Percentiles rank a stretch among this genome's conserved stretches.
These are phyloP conservation scores for Cydonia oblonga DNA, from an alignment of 331 rosid species.

Conservation along the genomic window DNA sequence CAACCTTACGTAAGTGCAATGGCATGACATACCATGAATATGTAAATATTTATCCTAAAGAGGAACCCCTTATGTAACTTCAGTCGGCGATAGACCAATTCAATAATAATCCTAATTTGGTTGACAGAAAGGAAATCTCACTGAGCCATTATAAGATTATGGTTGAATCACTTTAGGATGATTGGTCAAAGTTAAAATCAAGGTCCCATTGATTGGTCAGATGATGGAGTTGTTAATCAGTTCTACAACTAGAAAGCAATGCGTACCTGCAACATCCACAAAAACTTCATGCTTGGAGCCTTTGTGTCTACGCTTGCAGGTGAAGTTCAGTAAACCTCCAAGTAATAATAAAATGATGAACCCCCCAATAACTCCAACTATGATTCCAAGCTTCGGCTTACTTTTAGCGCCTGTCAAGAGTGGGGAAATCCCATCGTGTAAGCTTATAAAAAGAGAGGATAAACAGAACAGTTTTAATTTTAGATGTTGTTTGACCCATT, in stretches of 20 bases:
- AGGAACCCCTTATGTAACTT: background rate
- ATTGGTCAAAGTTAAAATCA: background rate
- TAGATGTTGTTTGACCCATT: conserved; percentile 3
- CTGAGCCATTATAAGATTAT: no score
- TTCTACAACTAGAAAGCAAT: conserved; percentile 13
- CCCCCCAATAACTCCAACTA: conserved; percentile 59
- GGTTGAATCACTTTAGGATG: background rate
- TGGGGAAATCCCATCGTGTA: conserved; percentile 9
- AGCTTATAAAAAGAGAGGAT: conserved; percentile 4
- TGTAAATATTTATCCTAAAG: background rate
- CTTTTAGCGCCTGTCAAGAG: conserved; percentile 38
- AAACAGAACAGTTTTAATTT: background rate
- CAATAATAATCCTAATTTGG: background rate
- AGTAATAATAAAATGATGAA: conserved; percentile 30
- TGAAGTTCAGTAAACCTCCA: conserved; percentile 41
- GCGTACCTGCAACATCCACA: conserved; percentile 84
- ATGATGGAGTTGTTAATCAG: background rate
- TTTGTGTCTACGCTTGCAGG: conserved; percentile 46
- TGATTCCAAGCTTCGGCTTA: conserved; percentile 45
- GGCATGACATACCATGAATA: background rate
- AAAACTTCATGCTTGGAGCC: conserved; percentile 56
- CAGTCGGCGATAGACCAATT: background rate
- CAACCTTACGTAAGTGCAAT: background rate
- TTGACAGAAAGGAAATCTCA: background rate
- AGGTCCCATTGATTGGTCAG: background rate